Evolutionary conservation across 495 filamentous ascomycete species (phyloP), one percentile per base, ranked within the genome.

Genomic region (Pyrenopolyporus hunteri): DNA sequence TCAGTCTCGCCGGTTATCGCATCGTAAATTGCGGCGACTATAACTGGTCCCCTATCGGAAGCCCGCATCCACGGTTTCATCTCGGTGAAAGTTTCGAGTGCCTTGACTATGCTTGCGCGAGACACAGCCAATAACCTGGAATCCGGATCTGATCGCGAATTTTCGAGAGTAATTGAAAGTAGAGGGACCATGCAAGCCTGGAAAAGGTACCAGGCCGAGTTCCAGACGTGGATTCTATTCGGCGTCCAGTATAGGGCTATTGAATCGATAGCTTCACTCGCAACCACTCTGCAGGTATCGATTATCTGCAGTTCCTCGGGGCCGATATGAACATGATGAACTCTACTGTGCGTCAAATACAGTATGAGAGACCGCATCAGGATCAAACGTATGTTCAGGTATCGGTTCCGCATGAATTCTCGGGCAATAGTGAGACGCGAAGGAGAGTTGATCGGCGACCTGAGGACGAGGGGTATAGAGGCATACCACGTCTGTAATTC

Each of bases 11-110:
- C 56, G 9, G 56, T 66, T 13, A 62, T 61, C 6, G 66, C 62
- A 44, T 68, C 66, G 25, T 57, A 68, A 16, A 68, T 60, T 9
- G 66, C 57, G 7, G 66, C 31, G 1, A 68, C 57, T 40, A 68
- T 68, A 11, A 62, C 61, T 1, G 66, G 57, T 22, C 50, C 56
- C 11, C 61, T 40, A 22, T 68, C 66, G 0, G 57, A 64, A 31
- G 61, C 46, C 5, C 61, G 60, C 66, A 68, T 68, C 66, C 66
- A 68, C 6, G 61, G 66, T 13, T 60, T 64, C 66, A 68, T 68
- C 35, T 68, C 66, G 1, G 66, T 60, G 35, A 64, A 68, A 1
- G 62, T 68, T 32, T 68, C 66, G 6, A 68, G 43, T 0, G 66
- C 66, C 25, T 68, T 68, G 9, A 55, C 42, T 1, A 68, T 25